Conservation (phyloP, 176 grass and related monocot species). For the Leersia perrieri region DNA sequence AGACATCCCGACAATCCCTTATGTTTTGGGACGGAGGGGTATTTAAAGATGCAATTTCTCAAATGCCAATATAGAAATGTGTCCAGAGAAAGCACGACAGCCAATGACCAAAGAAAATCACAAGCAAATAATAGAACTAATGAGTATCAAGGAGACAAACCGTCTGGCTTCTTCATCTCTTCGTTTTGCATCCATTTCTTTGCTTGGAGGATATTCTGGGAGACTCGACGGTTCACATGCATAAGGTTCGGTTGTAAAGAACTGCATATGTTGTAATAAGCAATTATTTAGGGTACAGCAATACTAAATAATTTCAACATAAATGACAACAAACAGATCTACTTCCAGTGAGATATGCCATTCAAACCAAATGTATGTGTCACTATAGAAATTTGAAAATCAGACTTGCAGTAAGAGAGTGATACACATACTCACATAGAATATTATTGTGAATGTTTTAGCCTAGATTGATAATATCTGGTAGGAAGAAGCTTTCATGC, state of each 20-base stretch:
- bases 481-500: slow-evolving; percentile 3
- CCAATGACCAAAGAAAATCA: slow-evolving; percentile 1
- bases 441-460: neutral
- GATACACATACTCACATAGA: neutral
- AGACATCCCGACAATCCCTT: too few relatives aligned
- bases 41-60: neutral
- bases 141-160: slow-evolving; percentile 43
- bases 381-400: neutral
- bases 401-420: neutral
- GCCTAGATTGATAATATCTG: slow-evolving; percentile 22
- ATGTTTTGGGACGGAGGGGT: too few relatives aligned
- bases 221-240: slow-evolving; percentile 63
- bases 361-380: neutral
- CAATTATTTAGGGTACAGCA: slow-evolving; percentile 11
- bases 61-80: neutral
- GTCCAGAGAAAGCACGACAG: neutral
- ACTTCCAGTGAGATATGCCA: neutral
- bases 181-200: slow-evolving; percentile 82
- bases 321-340: neutral
- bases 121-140: slow-evolving; percentile 1
- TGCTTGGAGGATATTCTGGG: slow-evolving; percentile 74
- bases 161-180: slow-evolving; percentile 83
- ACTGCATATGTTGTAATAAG: slow-evolving; percentile 42
- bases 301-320: slow-evolving; percentile 14
- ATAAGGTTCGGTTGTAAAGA: slow-evolving; percentile 78